Conservation (phyloP, 2,329 filamentous ascomycete genomes). For the Allantophomopsis lycopodina region DNA sequence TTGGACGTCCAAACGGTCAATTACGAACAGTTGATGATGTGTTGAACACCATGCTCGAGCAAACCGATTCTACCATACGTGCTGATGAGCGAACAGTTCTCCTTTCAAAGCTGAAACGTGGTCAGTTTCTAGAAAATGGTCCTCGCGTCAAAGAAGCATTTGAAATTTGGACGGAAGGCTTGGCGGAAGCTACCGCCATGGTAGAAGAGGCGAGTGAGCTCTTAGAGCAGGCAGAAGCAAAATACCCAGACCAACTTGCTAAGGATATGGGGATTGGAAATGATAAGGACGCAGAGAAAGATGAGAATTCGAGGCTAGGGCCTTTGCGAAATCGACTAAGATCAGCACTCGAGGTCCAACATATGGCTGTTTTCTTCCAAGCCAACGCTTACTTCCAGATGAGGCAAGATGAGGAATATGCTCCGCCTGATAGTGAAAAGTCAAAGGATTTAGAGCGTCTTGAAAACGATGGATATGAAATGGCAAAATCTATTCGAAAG, state of each 20-base stretch:
- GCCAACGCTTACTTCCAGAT: conserved; percentile 77
- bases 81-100: conserved; percentile 57
- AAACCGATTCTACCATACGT: conserved; percentile 55
- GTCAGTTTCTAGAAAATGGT: conserved; percentile 69
- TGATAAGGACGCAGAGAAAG: conserved; percentile 1
- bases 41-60: conserved; percentile 80
- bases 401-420: conserved; percentile 54
- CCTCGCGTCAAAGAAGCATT: conserved; percentile 55
- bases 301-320: conserved; percentile 27
- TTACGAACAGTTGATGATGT: conserved; percentile 78
- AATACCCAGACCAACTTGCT: conserved; percentile 19
- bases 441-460: conserved; percentile 52
- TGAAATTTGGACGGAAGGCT: conserved; percentile 49
- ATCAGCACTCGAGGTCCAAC: conserved; percentile 63
- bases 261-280: background rate
- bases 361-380: conserved; percentile 73
- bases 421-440: conserved; percentile 50
- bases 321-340: conserved; percentile 54
- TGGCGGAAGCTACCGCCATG: conserved; percentile 31
- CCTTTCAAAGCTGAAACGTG: conserved; percentile 48
- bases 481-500: conserved; percentile 61
- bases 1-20: conserved; percentile 50
- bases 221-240: conserved; percentile 29
- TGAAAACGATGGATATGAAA: conserved; percentile 63
- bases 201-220: conserved; percentile 53